A percentile compares a stretch with the other conserved stretches of the same genome.
Conservation (phyloP, 441 rosid genomes). For the Flueggea neowawraea region DNA sequence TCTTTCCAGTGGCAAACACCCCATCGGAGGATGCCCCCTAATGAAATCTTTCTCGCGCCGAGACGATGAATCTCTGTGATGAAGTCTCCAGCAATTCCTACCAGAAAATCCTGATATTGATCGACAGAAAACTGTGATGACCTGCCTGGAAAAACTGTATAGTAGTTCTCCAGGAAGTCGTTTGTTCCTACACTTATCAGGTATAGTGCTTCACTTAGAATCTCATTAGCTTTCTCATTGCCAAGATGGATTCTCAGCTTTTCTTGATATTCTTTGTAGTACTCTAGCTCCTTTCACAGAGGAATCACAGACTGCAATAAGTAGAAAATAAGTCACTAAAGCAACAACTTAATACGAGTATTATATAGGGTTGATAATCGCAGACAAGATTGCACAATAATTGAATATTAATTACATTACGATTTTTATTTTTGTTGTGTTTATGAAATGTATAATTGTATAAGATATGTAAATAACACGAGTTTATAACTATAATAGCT, state of each 20-base stretch:
- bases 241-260: constrained; percentile 48
- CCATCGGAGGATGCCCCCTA: constrained; percentile 68
- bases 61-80: constrained; percentile 40
- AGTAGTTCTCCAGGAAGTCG: constrained; percentile 66
- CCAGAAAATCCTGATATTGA: constrained; percentile 46
- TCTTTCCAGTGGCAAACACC: constrained; percentile 58
- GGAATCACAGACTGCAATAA: constrained; percentile 48
- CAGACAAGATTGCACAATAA: no score
- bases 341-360: no score
- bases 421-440: no score
- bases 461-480: no score
- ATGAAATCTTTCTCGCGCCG: constrained; percentile 57
- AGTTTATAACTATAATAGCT: no score
- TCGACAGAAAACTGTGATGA: constrained; percentile 37
- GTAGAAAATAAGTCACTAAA: no score
- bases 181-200: constrained; percentile 66
- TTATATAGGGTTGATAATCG: no score
- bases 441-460: no score
- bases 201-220: constrained; percentile 51
- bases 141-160: constrained; percentile 27
- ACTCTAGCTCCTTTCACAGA: constrained; percentile 54
- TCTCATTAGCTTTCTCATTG: constrained; percentile 25
- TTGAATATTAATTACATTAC: no score
- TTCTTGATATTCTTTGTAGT: constrained; percentile 47
- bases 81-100: constrained; percentile 43